phyloP scores from a whole-genome alignment of 257 asterid genomes.

The Cruciata laevipes region DNA sequence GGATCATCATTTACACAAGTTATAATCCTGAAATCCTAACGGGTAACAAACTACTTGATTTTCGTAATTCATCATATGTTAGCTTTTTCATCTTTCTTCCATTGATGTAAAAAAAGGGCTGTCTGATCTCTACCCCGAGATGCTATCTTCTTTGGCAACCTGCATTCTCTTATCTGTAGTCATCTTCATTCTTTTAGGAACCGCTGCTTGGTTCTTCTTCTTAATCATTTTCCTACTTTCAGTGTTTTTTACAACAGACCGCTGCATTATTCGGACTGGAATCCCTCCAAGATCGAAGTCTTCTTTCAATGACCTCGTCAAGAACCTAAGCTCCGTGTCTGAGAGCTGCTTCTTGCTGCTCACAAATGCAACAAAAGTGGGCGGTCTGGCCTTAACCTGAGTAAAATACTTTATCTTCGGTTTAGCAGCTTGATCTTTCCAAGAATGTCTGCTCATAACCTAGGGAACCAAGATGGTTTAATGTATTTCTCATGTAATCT shows the following conservation, averaged over 20 bases:
- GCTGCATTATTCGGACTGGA: constrained; percentile 83
- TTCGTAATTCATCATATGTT: neutral
- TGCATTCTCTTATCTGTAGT: constrained; percentile 55
- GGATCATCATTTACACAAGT: too few species aligned
- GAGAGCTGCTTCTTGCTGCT: constrained; percentile 61
- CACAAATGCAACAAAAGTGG: constrained; percentile 88
- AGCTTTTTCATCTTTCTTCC: neutral
- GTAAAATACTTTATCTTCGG: constrained; percentile 94
- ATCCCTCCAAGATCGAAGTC: constrained; percentile 92
- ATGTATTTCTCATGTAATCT: neutral
- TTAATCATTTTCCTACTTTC: constrained; percentile 20
- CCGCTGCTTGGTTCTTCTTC: constrained; percentile 37
- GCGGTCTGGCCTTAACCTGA: constrained; percentile 96
- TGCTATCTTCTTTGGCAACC: constrained; percentile 25
- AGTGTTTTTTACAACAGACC: constrained; percentile 32
- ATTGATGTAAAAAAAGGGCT: neutral
- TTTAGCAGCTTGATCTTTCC: constrained; percentile 90
- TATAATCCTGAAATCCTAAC: neutral
- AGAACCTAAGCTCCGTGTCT: constrained; percentile 72
- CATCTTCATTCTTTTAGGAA: constrained; percentile 29
- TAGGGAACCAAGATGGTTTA: constrained; percentile 19
- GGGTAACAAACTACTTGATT: neutral
- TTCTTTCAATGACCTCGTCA: constrained; percentile 75
- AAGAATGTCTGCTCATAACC: constrained; percentile 97
- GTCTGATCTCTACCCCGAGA: neutral